Evolutionary conservation across 768 basidiomycete genomes (phyloP).

Genomic region (Termitomyces sp.): DNA sequence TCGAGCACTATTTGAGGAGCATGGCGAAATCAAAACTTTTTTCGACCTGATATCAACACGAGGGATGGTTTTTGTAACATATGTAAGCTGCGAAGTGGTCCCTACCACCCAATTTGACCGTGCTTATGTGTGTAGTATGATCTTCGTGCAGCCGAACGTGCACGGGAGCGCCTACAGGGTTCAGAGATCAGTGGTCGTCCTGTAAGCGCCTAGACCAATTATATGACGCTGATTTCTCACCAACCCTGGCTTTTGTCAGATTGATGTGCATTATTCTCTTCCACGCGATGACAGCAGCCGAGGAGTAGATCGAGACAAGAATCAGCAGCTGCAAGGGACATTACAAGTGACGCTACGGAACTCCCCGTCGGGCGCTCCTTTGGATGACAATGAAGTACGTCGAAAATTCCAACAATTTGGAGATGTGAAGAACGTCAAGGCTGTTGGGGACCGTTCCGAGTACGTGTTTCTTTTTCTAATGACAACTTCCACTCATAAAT

Average conservation of each 20-base stretch:
- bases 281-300: slow-evolving; percentile 80
- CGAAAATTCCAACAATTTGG: slow-evolving; percentile 87
- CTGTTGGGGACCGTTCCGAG: slow-evolving; percentile 61
- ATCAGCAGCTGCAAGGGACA: slow-evolving; percentile 86
- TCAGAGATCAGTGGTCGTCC: slow-evolving; percentile 84
- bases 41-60: slow-evolving; percentile 92
- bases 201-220: slow-evolving; percentile 41
- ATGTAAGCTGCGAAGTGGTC: slow-evolving; percentile 40
- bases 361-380: slow-evolving; percentile 58
- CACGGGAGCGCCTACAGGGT: slow-evolving; percentile 86
- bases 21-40: slow-evolving; percentile 95
- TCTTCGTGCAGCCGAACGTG: slow-evolving; percentile 86
- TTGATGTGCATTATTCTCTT: slow-evolving; percentile 97
- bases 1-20: slow-evolving; percentile 80
- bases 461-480: slow-evolving; percentile 18
- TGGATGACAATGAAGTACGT: slow-evolving; percentile 83
- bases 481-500: neutral
- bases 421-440: slow-evolving; percentile 77
- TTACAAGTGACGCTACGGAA: slow-evolving; percentile 74
- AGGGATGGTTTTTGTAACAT: slow-evolving; percentile 99
- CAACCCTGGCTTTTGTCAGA: slow-evolving; percentile 43
- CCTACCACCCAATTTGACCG: slow-evolving; percentile 12
- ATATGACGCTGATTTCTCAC: slow-evolving; percentile 11
- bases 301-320: slow-evolving; percentile 69
- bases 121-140: slow-evolving; percentile 59